Percentiles rank a stretch among this genome's conserved stretches.
These are phyloP conservation scores for Triglochin maritima DNA, from an alignment of 106 monocot genomes.

Conservation along the genomic window DNA sequence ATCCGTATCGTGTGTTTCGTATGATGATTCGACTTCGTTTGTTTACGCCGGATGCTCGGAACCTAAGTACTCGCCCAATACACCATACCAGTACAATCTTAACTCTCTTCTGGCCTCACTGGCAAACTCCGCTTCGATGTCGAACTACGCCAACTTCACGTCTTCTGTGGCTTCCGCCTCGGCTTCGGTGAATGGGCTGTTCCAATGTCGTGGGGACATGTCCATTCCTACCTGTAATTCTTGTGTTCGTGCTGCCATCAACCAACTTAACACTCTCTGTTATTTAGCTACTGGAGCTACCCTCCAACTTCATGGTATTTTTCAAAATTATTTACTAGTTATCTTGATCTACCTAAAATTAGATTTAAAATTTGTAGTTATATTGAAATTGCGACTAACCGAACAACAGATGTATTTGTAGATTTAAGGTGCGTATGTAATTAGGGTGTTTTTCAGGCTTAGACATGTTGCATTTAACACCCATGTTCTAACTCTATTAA, in stretches of 20 bases:
- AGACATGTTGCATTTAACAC: too few species aligned
- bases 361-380: too few species aligned
- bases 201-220: conserved; percentile 86
- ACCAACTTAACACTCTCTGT: conserved; percentile 51
- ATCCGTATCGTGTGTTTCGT: not conserved
- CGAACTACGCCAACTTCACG: conserved; percentile 62
- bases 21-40: conserved; percentile 28
- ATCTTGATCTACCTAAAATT: too few species aligned
- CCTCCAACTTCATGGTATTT: conserved; percentile 49
- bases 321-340: too few species aligned
- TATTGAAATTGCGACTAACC: too few species aligned
- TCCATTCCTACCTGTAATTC: conserved; percentile 36
- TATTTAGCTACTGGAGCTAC: conserved; percentile 37
- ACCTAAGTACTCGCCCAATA: conserved; percentile 28
- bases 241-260: conserved; percentile 52
- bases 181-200: conserved; percentile 38
- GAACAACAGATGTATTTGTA: too few species aligned
- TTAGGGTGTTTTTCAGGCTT: too few species aligned
- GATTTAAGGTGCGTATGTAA: too few species aligned
- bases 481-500: too few species aligned
- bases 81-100: conserved; percentile 46
- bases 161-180: conserved; percentile 32
- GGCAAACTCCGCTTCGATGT: conserved; percentile 37
- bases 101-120: conserved; percentile 67
- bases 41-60: conserved; percentile 79